Base-by-base conservation (phyloP, 768 basidiomycete genomes). In the Tulasnella sp. region DNA sequence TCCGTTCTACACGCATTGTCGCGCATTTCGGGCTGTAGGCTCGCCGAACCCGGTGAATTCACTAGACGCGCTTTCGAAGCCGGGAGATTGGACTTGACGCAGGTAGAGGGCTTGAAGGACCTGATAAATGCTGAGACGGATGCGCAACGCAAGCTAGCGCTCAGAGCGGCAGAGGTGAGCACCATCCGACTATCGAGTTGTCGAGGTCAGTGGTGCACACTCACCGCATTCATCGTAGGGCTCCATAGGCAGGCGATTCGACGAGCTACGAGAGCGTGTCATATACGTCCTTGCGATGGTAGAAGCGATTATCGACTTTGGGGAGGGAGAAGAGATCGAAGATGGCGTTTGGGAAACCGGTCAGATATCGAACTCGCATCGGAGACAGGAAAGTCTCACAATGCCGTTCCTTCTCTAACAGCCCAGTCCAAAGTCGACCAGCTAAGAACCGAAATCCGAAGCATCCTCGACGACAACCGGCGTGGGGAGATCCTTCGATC, bases 271-370 rank as follows among this genome's bases (percentile, higher is more conserved):
- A 52, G 67, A 68, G 6, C 75, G 79, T 11, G 81, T 88, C 15
- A 77, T 94, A 21, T 73, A 77, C 27, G 84, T 83, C 49, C 76
- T 90, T 19, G 81, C 91, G 9, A 76, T 81, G 60, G 73, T 89
- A 3, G 92, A 96, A 68, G 92, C 91, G 0, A 70, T 93, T 17
- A 92, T 96, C 53, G 91, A 94, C 67, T 96, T 93, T 68, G 88
- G 88, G 5, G 91, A 96, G 69, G 86, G 83, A 12, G 91, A 93
- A 64, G 86, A 88, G 34, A 77, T 93, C 37, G 89, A 92, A 64
- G 84, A 84, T n/a, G 82, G 76, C 7, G 80, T 89, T 17, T 81
- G 79, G 62, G 82, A 82, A 8, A 73, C 77, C 71, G 86, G 90
- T 86, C 55, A 3, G 68, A 14, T 11, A 42, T 41, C 5, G 23